Evolutionary conservation across 176 grass and related monocot genomes (phyloP).

Genomic region (Triticum turgidum): DNA sequence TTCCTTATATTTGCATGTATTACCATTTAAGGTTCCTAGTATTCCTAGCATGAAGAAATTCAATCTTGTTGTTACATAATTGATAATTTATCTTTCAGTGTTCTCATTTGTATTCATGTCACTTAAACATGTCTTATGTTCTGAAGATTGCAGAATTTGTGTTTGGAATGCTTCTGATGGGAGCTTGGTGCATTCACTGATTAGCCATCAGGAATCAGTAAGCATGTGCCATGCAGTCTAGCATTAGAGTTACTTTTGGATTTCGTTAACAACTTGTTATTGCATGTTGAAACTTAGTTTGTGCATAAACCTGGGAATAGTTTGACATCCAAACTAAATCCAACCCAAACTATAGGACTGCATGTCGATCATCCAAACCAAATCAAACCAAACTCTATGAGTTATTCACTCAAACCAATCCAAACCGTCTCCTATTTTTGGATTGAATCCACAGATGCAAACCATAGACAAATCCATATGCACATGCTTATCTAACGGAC

Average conservation of each 20-base stretch:
- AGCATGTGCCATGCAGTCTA: slow-evolving; percentile 23
- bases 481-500: no score
- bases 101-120: neutral
- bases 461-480: no score
- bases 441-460: no score
- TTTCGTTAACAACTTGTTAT: slow-evolving; percentile 10
- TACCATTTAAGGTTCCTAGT: slow-evolving; percentile 14
- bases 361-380: no score
- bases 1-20: slow-evolving; percentile 14
- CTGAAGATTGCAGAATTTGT: slow-evolving; percentile 98
- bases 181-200: slow-evolving; percentile 96
- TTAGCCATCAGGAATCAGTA: slow-evolving; percentile 92
- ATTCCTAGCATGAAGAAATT: neutral
- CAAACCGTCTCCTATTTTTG: no score
- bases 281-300: neutral
- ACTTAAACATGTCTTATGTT: slow-evolving; percentile 31
- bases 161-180: slow-evolving; percentile 99
- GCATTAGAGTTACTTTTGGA: neutral
- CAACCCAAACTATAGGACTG: no score
- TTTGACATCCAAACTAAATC: no score
- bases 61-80: slow-evolving; percentile 7
- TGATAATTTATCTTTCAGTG: neutral
- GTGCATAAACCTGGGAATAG: neutral
- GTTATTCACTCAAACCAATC: no score
- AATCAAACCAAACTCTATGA: no score